Base-by-base conservation (phyloP, 2,329 filamentous ascomycete species). In the Cercospora sesami region DNA sequence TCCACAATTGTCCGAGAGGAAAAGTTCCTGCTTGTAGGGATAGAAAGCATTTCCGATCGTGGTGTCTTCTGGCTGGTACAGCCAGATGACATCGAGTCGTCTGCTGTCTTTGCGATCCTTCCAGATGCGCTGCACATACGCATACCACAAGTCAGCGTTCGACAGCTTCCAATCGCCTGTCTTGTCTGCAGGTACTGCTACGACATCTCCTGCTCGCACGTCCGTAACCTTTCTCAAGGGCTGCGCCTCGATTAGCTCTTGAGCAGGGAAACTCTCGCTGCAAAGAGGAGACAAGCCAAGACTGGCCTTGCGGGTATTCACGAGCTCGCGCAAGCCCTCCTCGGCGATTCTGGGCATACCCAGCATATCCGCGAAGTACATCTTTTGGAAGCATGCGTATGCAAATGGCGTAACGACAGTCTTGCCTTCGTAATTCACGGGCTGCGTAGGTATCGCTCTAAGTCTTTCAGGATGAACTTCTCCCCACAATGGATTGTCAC, bases 1-100 rank as follows among this genome's bases (percentile, higher is more conserved):
- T 1, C 89, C 90, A 79, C 92, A 94, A 67, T 93, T 88, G 61
- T 93, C 87, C 0, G 89, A 92, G 0, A 94, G 79, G 69, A 95
- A 95, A 0, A 95, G 78, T 77, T 96, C 92, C 62, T 93, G 91
- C 0, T 79, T 69, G 78, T 87, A 89, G 0, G 90, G 89, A 72
- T 94, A 96, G 9, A 83, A 84, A 79, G 89, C 88, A 5, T 85
- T 80, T 0, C 84, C 86, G 53, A 93, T 91, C 0, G 89, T 86
- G 0, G 92, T 95, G 64, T 95, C 89, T 0, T 83, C 81, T 0
- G 91, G 86, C 2, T 86, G 83, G 72, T 94, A 94, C 0, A 95
- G 81, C 91, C 91, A 95, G 1, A 91, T 83, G 0, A 93, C 86
- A 64, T 89, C 84, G 10, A 93, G 86, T 77, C 78, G 16, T 69